Evolutionary conservation across 2,329 filamentous ascomycete genomes (phyloP).

Genomic region (Aotearoamyces nothofagi): DNA sequence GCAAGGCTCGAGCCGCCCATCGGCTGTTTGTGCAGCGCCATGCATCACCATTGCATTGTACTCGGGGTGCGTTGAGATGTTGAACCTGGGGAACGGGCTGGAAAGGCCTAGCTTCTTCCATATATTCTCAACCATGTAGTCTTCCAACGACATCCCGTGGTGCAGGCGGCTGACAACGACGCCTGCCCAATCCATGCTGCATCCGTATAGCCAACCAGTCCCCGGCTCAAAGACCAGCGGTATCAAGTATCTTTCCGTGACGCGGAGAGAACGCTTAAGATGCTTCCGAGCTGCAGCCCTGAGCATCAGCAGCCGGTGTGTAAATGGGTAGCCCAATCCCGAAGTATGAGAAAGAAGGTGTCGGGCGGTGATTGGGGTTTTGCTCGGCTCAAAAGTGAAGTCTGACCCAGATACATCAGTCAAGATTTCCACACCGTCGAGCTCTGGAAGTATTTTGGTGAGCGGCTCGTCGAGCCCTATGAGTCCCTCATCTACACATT

Average conservation of each 20-base stretch:
- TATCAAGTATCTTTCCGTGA: conserved; percentile 1
- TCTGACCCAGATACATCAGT: conserved; percentile 10
- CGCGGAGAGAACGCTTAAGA: too few relatives aligned
- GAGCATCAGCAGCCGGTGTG: too few relatives aligned
- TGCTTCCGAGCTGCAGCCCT: too few relatives aligned
- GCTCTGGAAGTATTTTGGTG: conserved; percentile 8
- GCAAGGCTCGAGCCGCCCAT: too few relatives aligned
- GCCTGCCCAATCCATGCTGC: conserved; percentile 36
- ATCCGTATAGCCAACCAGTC: conserved; percentile 42
- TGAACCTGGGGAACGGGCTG: too few relatives aligned
- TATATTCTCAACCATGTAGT: too few relatives aligned
- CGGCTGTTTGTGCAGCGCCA: too few relatives aligned
- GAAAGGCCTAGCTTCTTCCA: too few relatives aligned
- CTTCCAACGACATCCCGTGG: too few relatives aligned
- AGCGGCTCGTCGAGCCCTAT: conserved; percentile 30
- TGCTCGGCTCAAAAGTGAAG: conserved; percentile 5
- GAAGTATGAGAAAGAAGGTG: conserved; percentile 11
- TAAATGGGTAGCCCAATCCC: too few relatives aligned
- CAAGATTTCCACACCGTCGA: conserved; percentile 10
- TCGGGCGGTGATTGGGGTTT: conserved; percentile 7
- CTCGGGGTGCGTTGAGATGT: too few relatives aligned
- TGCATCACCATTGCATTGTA: too few relatives aligned
- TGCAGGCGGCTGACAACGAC: conserved; percentile 28
- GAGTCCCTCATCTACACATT: conserved; percentile 35
- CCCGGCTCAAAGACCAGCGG: conserved; percentile 51